A percentile compares a stretch with the other conserved stretches of the same genome.
Evolutionary conservation across 2,329 filamentous ascomycete species (phyloP).

Genomic region (Claviceps sp.): DNA sequence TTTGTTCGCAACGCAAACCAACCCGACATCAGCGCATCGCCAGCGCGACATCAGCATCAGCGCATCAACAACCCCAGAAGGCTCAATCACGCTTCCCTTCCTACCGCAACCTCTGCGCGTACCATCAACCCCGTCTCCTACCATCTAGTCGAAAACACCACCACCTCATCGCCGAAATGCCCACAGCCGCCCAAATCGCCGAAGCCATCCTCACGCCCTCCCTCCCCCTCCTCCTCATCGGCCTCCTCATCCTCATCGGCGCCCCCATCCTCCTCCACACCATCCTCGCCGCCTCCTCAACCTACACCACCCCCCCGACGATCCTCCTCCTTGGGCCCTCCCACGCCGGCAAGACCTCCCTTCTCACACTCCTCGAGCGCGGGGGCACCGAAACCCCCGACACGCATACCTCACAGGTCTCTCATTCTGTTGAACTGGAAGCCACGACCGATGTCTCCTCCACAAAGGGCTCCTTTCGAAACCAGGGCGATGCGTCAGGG

Average conservation of each 20-base stretch:
- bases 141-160: no score
- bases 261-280: slow-evolving; percentile 68
- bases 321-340: slow-evolving; percentile 73
- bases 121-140: no score
- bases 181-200: slow-evolving; percentile 26
- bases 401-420: slow-evolving; percentile 43
- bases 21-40: no score
- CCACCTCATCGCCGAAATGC: slow-evolving; percentile 16
- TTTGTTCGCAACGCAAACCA: no score
- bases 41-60: no score
- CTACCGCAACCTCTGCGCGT: no score
- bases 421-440: slow-evolving; percentile 41
- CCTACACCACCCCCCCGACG: slow-evolving; percentile 56
- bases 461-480: slow-evolving; percentile 32
- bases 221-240: slow-evolving; percentile 48
- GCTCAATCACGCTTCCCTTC: no score
- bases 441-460: slow-evolving; percentile 30
- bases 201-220: slow-evolving; percentile 48
- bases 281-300: slow-evolving; percentile 52
- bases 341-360: slow-evolving; percentile 74
- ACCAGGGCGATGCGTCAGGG: slow-evolving; percentile 38
- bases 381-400: slow-evolving; percentile 28
- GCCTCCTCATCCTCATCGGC: slow-evolving; percentile 55
- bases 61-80: no score
- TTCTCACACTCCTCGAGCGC: slow-evolving; percentile 59